Conservation (phyloP, 768 basidiomycete genomes). For the Calocera viscosa region DNA sequence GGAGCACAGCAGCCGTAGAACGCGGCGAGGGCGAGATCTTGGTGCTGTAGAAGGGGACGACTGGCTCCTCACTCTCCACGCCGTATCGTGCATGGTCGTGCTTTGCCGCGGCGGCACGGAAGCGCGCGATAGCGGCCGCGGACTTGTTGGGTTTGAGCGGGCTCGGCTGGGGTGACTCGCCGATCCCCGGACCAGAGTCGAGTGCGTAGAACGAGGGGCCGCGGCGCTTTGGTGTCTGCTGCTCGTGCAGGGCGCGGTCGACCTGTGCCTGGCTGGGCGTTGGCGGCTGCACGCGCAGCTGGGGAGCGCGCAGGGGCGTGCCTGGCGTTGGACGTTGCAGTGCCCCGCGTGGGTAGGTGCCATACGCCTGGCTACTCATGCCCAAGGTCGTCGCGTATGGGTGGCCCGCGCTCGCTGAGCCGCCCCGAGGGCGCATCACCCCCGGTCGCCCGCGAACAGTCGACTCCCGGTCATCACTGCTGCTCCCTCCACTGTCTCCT, state of each 20-base stretch:
- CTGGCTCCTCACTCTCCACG: not conserved
- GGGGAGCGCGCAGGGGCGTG: not conserved
- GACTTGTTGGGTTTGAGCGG: not conserved
- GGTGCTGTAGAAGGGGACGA: not conserved
- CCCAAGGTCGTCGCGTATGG: not conserved
- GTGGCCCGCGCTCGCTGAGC: not conserved
- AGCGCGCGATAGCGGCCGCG: not conserved
- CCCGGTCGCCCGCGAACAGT: no score
- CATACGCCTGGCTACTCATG: no score
- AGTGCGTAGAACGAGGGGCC: not conserved
- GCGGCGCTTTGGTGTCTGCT: not conserved
- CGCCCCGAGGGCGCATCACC: not conserved
- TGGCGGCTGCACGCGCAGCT: not conserved
- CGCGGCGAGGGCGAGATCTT: not conserved
- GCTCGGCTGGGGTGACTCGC: not conserved
- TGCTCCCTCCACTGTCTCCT: not conserved
- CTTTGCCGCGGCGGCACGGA: not conserved
- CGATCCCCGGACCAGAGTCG: not conserved
- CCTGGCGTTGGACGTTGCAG: not conserved
- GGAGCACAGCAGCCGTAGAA: not conserved
- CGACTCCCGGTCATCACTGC: not conserved
- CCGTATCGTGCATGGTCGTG: not conserved
- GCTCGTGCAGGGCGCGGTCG: not conserved
- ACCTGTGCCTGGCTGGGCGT: not conserved
- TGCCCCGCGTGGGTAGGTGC: no score